Conservation (phyloP, 2,329 filamentous ascomycete genomes). For the Microsporum canis region DNA sequence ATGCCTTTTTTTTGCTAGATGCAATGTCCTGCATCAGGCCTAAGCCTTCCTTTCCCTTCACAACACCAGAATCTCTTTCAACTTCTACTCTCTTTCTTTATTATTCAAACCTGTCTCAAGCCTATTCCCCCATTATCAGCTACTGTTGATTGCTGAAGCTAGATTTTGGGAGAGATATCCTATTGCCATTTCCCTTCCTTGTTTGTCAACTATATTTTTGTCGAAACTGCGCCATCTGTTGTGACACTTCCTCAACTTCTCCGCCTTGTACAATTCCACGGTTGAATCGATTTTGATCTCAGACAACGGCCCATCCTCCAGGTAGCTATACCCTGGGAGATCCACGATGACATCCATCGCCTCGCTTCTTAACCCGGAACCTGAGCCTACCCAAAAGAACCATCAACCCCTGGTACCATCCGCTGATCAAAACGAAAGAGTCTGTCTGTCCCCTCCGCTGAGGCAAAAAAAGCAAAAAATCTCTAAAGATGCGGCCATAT, state of each 20-base stretch:
- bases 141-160: background rate
- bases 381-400: conserved; percentile 28
- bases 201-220: conserved; percentile 2
- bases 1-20: conserved; percentile 9
- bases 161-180: background rate
- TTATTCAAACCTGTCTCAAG: background rate
- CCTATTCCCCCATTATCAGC: background rate
- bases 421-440: conserved; percentile 35
- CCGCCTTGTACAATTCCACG: background rate
- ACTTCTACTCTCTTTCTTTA: background rate
- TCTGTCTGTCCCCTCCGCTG: conserved; percentile 16
- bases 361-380: conserved; percentile 54
- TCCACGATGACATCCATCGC: conserved; percentile 51
- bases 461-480: conserved; percentile 43
- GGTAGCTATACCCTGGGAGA: background rate
- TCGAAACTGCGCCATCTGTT: conserved; percentile 6
- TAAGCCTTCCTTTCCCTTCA: conserved; percentile 8
- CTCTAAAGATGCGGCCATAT: conserved; percentile 53
- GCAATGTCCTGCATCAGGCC: conserved; percentile 12
- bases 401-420: conserved; percentile 27
- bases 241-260: conserved; percentile 1
- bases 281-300: background rate
- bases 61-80: conserved; percentile 3
- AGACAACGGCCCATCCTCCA: background rate
- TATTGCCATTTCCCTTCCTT: background rate